Base-by-base conservation (phyloP, 169 alveolate species). In the Plasmodium adleri region DNA sequence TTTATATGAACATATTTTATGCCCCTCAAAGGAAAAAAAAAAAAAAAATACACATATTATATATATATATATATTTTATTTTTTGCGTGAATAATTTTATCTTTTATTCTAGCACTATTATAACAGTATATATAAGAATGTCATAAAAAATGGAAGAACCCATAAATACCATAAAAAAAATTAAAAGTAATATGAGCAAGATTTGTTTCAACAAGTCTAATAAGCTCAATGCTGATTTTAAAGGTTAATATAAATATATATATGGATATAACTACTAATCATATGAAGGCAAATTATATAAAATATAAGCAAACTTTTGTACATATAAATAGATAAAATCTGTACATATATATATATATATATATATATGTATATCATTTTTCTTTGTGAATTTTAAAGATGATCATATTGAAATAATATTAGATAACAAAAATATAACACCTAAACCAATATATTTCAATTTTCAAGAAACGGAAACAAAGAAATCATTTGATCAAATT, bases 401-500 rank as follows among this genome's bases (percentile, higher is more conserved):
- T 68, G 90, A 80, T 26, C 75, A 80, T 10, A 80, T 80, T 58
- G 90, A 80, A 68, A 80, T 80, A 67, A 68, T 80, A 17, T 63
- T 80, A 20, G 90, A 80, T 62, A 80, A 80, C 72, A 80, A 80
- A 49, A 80, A 80, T 39, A 80, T 80, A 80, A 80, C 90, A 15
- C 90, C 90, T 13, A 80, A 80, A 54, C 90, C 90, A 12, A 80
- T 80, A 80, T 80, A 80, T 72, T 80, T 80, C 47, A 80, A 68
- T 45, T 80, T 80, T 68, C 80, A 68, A 68, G 90, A 80, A 56
- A 22, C 83, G 13, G 90, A 80, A 70, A 56, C 90, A 50, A 80
- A 80, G 72, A 80, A 80, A 56, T 68, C 90, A 13, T 80, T 80
- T 26, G 90, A 80, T 62, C 80, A 70, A 80, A 80, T 80, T 39